Evolutionary conservation across 768 basidiomycete genomes (phyloP).

Genomic region (Mycena haematopus): DNA sequence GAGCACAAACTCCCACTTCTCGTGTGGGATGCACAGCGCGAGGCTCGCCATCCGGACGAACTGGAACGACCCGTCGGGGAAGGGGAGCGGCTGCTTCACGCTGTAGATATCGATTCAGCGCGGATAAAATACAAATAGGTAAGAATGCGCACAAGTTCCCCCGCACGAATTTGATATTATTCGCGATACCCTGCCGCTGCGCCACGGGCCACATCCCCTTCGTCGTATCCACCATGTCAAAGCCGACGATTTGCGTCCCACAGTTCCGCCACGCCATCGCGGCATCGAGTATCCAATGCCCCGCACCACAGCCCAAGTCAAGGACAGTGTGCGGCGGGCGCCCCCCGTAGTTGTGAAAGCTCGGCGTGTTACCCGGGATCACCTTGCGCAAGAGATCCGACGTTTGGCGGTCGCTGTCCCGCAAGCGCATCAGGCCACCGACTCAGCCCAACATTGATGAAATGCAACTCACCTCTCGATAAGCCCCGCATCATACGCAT

Average conservation of each 20-base stretch:
- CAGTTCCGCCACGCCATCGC: conserved; percentile 51
- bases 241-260: conserved; percentile 46
- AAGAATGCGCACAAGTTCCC: conserved; percentile 33
- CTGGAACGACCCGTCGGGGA: conserved; percentile 55
- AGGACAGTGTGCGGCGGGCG: conserved; percentile 49
- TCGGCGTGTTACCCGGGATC: conserved; percentile 36
- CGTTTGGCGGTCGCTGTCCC: conserved; percentile 50
- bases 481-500: conserved; percentile 32
- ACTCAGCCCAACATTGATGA: no score
- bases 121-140: background rate
- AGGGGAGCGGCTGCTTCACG: conserved; percentile 52
- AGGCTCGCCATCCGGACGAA: conserved; percentile 60
- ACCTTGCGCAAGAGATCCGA: conserved; percentile 47
- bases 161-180: conserved; percentile 33
- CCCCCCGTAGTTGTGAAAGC: conserved; percentile 33
- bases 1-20: conserved; percentile 54
- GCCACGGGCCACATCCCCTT: conserved; percentile 29
- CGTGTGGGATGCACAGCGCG: conserved; percentile 49
- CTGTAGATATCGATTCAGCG: conserved; percentile 33
- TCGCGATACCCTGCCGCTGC: conserved; percentile 27
- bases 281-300: conserved; percentile 57
- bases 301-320: conserved; percentile 62
- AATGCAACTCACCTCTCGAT: conserved; percentile 28
- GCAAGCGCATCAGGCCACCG: background rate
- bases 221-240: conserved; percentile 34